A percentile compares a stretch with the other conserved stretches of the same genome.
Conservation (phyloP, 1,284 basidiomycete genomes). For the Cryptococcus hybrid region DNA sequence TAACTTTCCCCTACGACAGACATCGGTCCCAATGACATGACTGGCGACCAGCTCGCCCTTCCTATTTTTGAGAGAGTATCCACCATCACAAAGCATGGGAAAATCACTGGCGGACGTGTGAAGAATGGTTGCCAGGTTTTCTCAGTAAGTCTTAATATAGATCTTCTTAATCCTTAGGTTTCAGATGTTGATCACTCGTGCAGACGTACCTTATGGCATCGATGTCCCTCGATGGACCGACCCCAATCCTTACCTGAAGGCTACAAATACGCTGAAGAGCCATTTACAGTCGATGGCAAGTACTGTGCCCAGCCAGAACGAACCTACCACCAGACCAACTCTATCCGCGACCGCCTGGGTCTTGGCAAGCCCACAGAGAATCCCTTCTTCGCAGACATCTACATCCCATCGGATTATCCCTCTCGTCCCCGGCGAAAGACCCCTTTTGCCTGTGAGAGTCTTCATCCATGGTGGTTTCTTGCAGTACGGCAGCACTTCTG, state of each 20-base stretch:
- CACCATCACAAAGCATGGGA: slow-evolving; percentile 25
- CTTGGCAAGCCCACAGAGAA: slow-evolving; percentile 66
- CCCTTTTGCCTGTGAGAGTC: slow-evolving; percentile 65
- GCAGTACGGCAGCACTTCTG: slow-evolving; percentile 68
- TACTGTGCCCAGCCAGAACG: slow-evolving; percentile 39
- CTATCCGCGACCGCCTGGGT: slow-evolving; percentile 48
- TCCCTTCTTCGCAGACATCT: slow-evolving; percentile 72
- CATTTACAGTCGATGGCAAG: slow-evolving; percentile 61
- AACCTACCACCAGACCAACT: slow-evolving; percentile 31
- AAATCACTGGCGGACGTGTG: slow-evolving; percentile 27
- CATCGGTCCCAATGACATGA: slow-evolving; percentile 25
- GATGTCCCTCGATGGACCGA: slow-evolving; percentile 64
- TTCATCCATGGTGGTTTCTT: slow-evolving; percentile 78
- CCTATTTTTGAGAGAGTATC: slow-evolving; percentile 16
- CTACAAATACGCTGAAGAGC: slow-evolving; percentile 60
- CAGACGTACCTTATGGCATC: slow-evolving; percentile 71
- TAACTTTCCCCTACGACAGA: slow-evolving; percentile 12
- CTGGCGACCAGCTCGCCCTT: slow-evolving; percentile 35
- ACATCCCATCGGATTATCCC: slow-evolving; percentile 56
- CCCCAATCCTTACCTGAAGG: slow-evolving; percentile 56
- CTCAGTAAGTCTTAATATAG: slow-evolving; percentile 24
- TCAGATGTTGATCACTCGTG: background rate
- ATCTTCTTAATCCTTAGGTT: background rate
- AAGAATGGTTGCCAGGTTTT: slow-evolving; percentile 34
- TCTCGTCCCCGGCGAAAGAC: slow-evolving; percentile 51